These are phyloP conservation scores for Pyricularia pennisetigena DNA, from an alignment of 2,329 filamentous ascomycete genomes.

Conservation along the genomic window DNA sequence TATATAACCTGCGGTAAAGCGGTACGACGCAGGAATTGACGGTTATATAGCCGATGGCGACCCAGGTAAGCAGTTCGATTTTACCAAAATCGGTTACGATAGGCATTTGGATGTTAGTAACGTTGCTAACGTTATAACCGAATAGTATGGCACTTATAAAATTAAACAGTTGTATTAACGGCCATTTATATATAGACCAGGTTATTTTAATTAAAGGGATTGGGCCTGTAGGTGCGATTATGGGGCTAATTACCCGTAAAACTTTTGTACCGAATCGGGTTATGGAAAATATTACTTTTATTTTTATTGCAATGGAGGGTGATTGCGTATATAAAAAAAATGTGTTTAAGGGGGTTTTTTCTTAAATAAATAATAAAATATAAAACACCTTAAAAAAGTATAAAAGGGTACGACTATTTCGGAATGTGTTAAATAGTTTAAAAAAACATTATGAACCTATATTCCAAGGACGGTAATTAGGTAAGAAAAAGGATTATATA, in stretches of 20 bases:
- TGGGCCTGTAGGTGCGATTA: not conserved
- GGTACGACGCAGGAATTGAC: not conserved
- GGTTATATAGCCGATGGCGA: slow-evolving; percentile 19
- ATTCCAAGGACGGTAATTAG: not conserved
- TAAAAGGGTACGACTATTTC: not conserved
- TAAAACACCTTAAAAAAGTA: not conserved
- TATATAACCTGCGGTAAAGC: not conserved
- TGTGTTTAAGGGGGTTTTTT: not conserved
- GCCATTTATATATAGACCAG: not conserved
- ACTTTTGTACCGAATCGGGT: not conserved
- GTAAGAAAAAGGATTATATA: not conserved
- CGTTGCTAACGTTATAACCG: slow-evolving; percentile 33
- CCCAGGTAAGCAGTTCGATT: slow-evolving; percentile 27
- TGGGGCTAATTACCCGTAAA: not conserved
- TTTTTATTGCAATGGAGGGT: not conserved
- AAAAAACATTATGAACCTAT: not conserved
- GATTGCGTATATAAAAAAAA: not conserved
- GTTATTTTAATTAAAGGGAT: not conserved
- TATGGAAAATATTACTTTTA: not conserved
- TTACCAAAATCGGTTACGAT: slow-evolving; percentile 40
- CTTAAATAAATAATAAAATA: not conserved
- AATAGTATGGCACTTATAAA: not conserved
- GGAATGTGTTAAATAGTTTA: not conserved
- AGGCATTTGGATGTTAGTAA: slow-evolving; percentile 44
- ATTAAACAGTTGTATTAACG: not conserved